Evolutionary conservation across 805 yeast genomes (phyloP), one percentile per base, ranked within the genome.

Genomic region (Yarrowia alimentaria): DNA sequence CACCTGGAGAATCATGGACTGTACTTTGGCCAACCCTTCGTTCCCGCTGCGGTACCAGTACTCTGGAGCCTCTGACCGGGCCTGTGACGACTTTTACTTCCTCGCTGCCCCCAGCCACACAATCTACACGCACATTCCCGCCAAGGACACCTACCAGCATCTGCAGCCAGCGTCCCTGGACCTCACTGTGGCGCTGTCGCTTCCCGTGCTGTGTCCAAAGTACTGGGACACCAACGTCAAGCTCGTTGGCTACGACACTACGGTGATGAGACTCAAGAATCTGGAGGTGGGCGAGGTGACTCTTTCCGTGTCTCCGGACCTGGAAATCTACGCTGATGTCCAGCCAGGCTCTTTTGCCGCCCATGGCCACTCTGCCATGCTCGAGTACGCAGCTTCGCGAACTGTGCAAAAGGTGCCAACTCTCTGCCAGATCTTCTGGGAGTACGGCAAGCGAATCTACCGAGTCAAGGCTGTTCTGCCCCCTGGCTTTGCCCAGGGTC

Each of bases 161-260:
- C 78, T 91, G 16, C 74, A 78, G 22, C 98, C 97, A 4, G 47
- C 18, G 3, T 86, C 94, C 3, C 69, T 91, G 55, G 90, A 86
- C 55, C 83, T 85, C 26, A 74, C 79, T 56, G 78, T 83, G 17
- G 90, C 93, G 12, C 73, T 87, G 53, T 79, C 88, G 37, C 70
- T 91, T 42, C 99, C 99, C 0, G 76, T 94, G 22, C 78, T 83
- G n/a, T 85, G 88, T 61, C 90, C 96, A 0, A 83, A 87, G 0
- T 88, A 83, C 60, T 79, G 83, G 64, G 71, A 69, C 30, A 77
- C 80, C 61, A 71, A 74, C 1, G 63, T 91, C 32, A 71, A 72
- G 54, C 73, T 89, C 49, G 68, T 76, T 54, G 82, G 80, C 62
- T 91, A 78, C 68, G 85, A 87, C 64, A 82, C 86, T 54, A 85